Conservation (phyloP, 805 yeast species). For the Tanozyma kutaoensis region DNA sequence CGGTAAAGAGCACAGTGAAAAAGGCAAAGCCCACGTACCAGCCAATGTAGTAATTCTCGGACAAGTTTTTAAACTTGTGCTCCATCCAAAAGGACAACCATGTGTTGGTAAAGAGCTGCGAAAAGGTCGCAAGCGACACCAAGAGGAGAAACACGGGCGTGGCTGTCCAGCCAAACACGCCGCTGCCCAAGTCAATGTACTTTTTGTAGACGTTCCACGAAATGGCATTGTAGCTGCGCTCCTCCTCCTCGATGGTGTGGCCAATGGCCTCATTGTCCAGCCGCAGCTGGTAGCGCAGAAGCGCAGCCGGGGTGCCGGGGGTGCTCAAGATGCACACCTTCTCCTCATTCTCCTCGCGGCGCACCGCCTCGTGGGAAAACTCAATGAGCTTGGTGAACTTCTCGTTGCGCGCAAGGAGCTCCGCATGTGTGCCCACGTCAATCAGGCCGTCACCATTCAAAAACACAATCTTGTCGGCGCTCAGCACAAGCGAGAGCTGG, state of each 20-base stretch:
- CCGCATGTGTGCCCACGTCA: slow-evolving; percentile 22
- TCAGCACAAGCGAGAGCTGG: slow-evolving; percentile 23
- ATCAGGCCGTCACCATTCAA: slow-evolving; percentile 28
- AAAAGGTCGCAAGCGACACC: slow-evolving; percentile 24
- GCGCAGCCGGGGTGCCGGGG: slow-evolving; percentile 1
- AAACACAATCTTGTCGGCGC: slow-evolving; percentile 24
- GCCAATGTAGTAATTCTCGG: slow-evolving; percentile 20
- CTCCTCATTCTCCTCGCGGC: slow-evolving; percentile 12
- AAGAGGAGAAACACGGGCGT: slow-evolving; percentile 19
- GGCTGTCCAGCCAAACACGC: slow-evolving; percentile 19
- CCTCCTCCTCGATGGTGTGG: slow-evolving; percentile 21
- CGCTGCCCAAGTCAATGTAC: slow-evolving; percentile 23
- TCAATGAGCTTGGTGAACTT: slow-evolving; percentile 41
- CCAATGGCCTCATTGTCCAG: slow-evolving; percentile 9
- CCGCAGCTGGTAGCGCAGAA: neutral
- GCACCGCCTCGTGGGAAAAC: slow-evolving; percentile 15
- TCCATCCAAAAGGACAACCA: slow-evolving; percentile 33
- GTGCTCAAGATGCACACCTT: neutral
- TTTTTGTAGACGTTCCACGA: slow-evolving; percentile 24
- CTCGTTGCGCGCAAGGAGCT: slow-evolving; percentile 20
- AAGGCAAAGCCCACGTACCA: slow-evolving; percentile 22
- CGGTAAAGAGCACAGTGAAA: slow-evolving; percentile 24
- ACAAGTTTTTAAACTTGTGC: slow-evolving; percentile 11
- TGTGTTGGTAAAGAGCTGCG: slow-evolving; percentile 28
- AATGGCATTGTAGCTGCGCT: slow-evolving; percentile 22